Base-by-base conservation (phyloP, 2,329 filamentous ascomycete genomes). In the Exophiala aquamarina region DNA sequence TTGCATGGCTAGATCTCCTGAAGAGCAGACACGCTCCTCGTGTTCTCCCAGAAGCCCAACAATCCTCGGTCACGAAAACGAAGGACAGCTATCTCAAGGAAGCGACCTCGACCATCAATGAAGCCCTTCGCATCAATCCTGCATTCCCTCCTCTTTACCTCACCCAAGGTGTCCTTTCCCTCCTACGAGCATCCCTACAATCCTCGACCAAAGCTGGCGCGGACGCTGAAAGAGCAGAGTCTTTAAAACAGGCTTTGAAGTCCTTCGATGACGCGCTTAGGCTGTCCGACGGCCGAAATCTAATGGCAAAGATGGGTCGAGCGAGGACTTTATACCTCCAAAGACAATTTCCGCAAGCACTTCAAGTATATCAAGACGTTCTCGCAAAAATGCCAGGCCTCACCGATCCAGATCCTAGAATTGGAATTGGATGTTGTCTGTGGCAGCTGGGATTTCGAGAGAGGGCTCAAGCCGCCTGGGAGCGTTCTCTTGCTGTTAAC, bases 401-500 rank as follows among this genome's bases (percentile, higher is more conserved):
- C 61, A 82, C 87, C 33, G 93, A 98, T 62, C 93, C 93, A 1
- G 93, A 98, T 67, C 94, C 93, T 58, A 82, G 94, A 59, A 92
- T 98, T 59, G 93, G 93, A 45, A 92, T 98, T 62, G 93, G 93
- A 36, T 93, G 89, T 68, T 98, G 93, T 73, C 86, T 96, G 66
- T 98, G 94, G 93, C 89, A 95, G 67, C 77, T 98, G 20, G 91
- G 91, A 9, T 90, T 89, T 74, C 96, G 94, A 67, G 89, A 95
- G 26, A 89, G 95, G 61, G 93, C 94, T 6, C 92, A 88, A 63
- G 74, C 77, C 38, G 92, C 93, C 10, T 98, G 93, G 93, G 87
- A 95, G 63, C 79, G 93, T 54, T 83, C 86, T 10, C 71, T 96
- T 20, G 88, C 52, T 8, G 35, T 77, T 65, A 84, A 84, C 61